Percentiles rank a stretch among this genome's conserved stretches.
phyloP scores from a whole-genome alignment of 371 early-diverging fungal species.

The Rhizopus arrhizus region DNA sequence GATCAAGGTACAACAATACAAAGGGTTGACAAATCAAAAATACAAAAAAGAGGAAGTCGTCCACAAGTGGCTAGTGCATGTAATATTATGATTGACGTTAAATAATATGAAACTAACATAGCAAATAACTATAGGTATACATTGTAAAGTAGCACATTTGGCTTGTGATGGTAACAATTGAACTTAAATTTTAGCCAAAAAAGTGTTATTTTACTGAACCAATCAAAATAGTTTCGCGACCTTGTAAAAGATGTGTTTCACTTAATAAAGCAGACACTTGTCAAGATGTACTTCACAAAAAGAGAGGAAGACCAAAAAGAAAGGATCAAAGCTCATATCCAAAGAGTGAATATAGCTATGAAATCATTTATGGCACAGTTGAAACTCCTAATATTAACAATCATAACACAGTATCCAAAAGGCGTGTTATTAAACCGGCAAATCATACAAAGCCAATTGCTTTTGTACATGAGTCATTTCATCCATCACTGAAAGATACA shows the following conservation, averaged over 20 bases:
- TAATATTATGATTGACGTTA: neutral
- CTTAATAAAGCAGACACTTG: constrained; percentile 74
- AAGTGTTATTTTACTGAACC: neutral
- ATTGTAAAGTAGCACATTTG: constrained; percentile 53
- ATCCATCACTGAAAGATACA: neutral
- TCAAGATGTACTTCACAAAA: constrained; percentile 79
- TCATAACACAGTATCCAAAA: neutral
- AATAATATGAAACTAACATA: neutral
- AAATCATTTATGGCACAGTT: constrained; percentile 32
- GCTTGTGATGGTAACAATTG: constrained; percentile 50
- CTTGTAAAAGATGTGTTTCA: constrained; percentile 77
- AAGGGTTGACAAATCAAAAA: constrained; percentile 1
- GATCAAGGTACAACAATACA: neutral
- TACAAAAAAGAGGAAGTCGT: constrained; percentile 33
- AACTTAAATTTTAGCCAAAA: constrained; percentile 1
- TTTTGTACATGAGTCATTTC: constrained; percentile 4
- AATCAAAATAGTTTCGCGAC: constrained; percentile 58
- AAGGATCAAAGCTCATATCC: constrained; percentile 45
- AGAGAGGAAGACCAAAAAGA: constrained; percentile 78
- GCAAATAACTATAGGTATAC: constrained; percentile 26
- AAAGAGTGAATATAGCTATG: constrained; percentile 24
- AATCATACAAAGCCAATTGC: neutral
- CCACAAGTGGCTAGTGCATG: constrained; percentile 43
- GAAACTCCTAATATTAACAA: neutral
- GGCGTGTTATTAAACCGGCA: neutral